These are phyloP conservation scores for Eimeria praecox DNA, from an alignment of 169 alveolate genomes.

Conservation along the genomic window DNA sequence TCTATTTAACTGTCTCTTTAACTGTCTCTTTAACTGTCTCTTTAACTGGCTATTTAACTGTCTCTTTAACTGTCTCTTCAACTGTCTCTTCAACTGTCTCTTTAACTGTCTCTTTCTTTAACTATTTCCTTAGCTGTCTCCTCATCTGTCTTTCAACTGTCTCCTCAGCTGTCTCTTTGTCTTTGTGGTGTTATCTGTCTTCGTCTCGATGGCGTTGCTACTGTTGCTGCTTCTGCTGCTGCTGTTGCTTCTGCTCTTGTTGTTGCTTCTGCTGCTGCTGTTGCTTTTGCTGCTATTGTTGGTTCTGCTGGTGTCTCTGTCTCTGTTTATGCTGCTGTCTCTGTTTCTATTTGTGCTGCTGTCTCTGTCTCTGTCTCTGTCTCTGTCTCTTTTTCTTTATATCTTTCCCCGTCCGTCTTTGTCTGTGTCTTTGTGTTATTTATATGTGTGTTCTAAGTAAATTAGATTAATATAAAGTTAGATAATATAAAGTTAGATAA, in stretches of 20 bases:
- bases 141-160: not conserved
- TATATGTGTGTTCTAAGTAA: too few relatives aligned
- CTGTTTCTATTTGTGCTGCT: constrained; percentile 42
- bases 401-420: too few relatives aligned
- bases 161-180: not conserved
- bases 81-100: not conserved
- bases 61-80: not conserved
- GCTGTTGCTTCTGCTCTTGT: not conserved
- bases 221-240: constrained; percentile 29
- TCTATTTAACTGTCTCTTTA: not conserved
- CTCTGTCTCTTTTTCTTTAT: too few relatives aligned
- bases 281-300: not conserved
- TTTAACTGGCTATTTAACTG: not conserved
- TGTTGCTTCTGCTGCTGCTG: not conserved
- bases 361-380: too few relatives aligned
- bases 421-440: too few relatives aligned
- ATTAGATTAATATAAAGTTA: too few relatives aligned
- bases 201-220: too few relatives aligned
- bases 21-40: not conserved
- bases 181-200: too few relatives aligned
- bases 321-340: not conserved
- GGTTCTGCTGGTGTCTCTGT: not conserved
- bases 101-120: not conserved
- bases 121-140: not conserved
- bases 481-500: too few relatives aligned